phyloP scores from a whole-genome alignment of 2,329 filamentous ascomycete genomes.

The Rutstroemia sp. region DNA sequence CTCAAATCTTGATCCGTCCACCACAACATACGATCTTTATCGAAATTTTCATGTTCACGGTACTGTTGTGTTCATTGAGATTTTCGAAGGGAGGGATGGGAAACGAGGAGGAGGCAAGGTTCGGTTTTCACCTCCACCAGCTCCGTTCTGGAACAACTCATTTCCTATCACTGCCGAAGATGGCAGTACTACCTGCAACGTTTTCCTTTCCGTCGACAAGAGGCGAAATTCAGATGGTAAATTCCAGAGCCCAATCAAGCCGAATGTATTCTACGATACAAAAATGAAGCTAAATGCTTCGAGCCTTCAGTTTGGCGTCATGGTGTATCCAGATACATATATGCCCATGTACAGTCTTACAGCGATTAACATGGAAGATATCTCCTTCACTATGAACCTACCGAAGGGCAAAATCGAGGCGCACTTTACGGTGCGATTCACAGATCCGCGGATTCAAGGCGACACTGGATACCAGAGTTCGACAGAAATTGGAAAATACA shows the following conservation, averaged over 20 bases:
- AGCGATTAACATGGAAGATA: conserved; percentile 8
- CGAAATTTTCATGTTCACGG: not conserved
- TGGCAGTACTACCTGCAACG: not conserved
- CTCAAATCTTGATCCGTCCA: not conserved
- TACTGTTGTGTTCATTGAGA: conserved; percentile 45
- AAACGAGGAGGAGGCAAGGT: conserved; percentile 38
- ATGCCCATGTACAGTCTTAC: conserved; percentile 32
- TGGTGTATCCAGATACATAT: conserved; percentile 46
- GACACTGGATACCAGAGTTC: conserved; percentile 7
- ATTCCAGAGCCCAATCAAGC: conserved; percentile 20
- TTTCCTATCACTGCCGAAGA: not conserved
- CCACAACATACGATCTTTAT: not conserved
- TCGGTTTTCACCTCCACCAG: conserved; percentile 50
- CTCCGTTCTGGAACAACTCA: conserved; percentile 41
- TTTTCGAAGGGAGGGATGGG: conserved; percentile 39
- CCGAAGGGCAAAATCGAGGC: conserved; percentile 34
- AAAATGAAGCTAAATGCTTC: conserved; percentile 36
- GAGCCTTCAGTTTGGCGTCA: conserved; percentile 55
- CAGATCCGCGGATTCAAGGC: conserved; percentile 20
- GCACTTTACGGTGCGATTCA: conserved; percentile 32
- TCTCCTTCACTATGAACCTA: conserved; percentile 36
- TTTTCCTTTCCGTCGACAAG: not conserved
- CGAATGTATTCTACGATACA: conserved; percentile 25
- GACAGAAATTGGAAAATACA: conserved; percentile 11
- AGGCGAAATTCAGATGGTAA: not conserved